Evolutionary conservation across 2,329 filamentous ascomycete species (phyloP).

Genomic region (Annulohypoxylon truncatum): DNA sequence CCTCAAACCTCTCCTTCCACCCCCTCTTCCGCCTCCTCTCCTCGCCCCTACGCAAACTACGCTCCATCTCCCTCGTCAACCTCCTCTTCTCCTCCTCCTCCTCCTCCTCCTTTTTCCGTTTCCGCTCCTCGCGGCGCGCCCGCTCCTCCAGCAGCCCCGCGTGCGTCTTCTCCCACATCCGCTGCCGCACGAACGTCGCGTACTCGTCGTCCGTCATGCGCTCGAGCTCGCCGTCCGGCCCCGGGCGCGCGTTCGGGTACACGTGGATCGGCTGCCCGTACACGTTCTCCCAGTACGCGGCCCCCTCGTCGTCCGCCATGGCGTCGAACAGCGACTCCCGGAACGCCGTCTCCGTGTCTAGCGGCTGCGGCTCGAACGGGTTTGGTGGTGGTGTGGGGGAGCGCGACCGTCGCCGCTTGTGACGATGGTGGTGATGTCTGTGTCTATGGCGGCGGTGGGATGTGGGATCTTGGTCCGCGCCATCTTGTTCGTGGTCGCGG

Average conservation of each 20-base stretch:
- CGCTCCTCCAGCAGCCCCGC: slow-evolving; percentile 84
- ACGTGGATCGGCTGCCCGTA: slow-evolving; percentile 94
- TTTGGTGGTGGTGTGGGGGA: slow-evolving; percentile 61
- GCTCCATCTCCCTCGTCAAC: slow-evolving; percentile 74
- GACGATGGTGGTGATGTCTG: slow-evolving; percentile 48
- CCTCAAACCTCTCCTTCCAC: slow-evolving; percentile 71
- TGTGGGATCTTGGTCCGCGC: slow-evolving; percentile 25
- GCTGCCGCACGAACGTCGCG: slow-evolving; percentile 81
- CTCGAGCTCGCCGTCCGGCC: slow-evolving; percentile 72
- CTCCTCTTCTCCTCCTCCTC: slow-evolving; percentile 53
- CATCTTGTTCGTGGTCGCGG: slow-evolving; percentile 24
- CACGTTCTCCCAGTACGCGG: slow-evolving; percentile 94
- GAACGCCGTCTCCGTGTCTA: slow-evolving; percentile 82
- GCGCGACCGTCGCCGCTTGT: slow-evolving; percentile 51
- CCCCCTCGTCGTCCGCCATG: slow-evolving; percentile 95
- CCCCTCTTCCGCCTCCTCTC: slow-evolving; percentile 67
- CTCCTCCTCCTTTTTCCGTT: slow-evolving; percentile 56
- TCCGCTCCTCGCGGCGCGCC: slow-evolving; percentile 67
- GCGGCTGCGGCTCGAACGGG: slow-evolving; percentile 58
- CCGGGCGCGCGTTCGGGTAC: slow-evolving; percentile 67
- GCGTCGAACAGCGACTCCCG: slow-evolving; percentile 96
- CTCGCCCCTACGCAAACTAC: slow-evolving; percentile 74
- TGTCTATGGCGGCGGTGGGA: slow-evolving; percentile 42
- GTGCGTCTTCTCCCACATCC: slow-evolving; percentile 97
- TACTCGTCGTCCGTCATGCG: slow-evolving; percentile 95